Conservation (phyloP, 192 early-diverging fungal genomes). For the Entomortierella parvispora region DNA sequence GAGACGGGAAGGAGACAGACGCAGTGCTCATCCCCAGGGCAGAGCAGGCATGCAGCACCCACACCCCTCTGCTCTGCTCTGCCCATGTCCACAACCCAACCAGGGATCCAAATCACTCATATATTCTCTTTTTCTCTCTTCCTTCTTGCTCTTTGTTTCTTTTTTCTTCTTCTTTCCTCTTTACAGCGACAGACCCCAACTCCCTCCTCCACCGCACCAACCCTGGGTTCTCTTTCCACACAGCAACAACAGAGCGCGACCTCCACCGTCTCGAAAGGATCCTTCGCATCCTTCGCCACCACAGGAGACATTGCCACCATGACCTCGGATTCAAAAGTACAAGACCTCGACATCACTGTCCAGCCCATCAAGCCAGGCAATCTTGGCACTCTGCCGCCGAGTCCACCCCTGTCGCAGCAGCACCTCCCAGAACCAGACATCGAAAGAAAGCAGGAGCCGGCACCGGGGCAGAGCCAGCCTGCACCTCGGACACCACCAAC, state of each 20-base stretch:
- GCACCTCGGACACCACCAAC: no score
- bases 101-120: not conserved
- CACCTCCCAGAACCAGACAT: no score
- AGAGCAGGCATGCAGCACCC: no score
- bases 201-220: slow-evolving; percentile 7
- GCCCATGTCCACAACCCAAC: no score
- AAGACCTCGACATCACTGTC: slow-evolving; percentile 5
- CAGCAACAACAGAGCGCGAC: slow-evolving; percentile 20
- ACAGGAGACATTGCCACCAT: slow-evolving; percentile 8
- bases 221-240: not conserved
- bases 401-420: not conserved
- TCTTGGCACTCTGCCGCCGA: not conserved
- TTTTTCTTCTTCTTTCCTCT: not conserved
- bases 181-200: slow-evolving; percentile 17
- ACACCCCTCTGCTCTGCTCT: no score
- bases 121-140: not conserved
- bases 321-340: slow-evolving; percentile 13
- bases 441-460: no score
- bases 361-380: not conserved
- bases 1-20: no score
- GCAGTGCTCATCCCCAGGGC: no score
- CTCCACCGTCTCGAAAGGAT: slow-evolving; percentile 5
- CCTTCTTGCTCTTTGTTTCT: not conserved
- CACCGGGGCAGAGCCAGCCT: no score
- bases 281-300: slow-evolving; percentile 3